Conservation (phyloP, 306 rosid genomes). For the Malus domestica region ASM211411v1 NC_041791.1:4960001-4960500, state of each 20-base stretch:
- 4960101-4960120: background rate
- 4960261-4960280: background rate
- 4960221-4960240: background rate
- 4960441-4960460: background rate
- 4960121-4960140: background rate
- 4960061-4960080: conserved; percentile 80
- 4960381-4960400: background rate
- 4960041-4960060: conserved; percentile 84
- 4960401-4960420: background rate
- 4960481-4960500: background rate
- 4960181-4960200: background rate
- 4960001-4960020: conserved; percentile 83
- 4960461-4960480: background rate
- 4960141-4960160: background rate
- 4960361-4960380: background rate
- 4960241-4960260: background rate
- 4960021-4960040: conserved; percentile 79
- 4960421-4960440: background rate
- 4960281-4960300: too few species aligned
- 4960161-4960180: background rate
- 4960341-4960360: background rate
- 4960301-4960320: background rate
- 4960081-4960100: background rate
- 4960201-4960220: background rate
- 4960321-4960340: background rate